A percentile compares a stretch with the other conserved stretches of the same genome.
Evolutionary conservation across 2,329 filamentous ascomycete species (phyloP).

Genomic region (Colletotrichum siamense): DNA sequence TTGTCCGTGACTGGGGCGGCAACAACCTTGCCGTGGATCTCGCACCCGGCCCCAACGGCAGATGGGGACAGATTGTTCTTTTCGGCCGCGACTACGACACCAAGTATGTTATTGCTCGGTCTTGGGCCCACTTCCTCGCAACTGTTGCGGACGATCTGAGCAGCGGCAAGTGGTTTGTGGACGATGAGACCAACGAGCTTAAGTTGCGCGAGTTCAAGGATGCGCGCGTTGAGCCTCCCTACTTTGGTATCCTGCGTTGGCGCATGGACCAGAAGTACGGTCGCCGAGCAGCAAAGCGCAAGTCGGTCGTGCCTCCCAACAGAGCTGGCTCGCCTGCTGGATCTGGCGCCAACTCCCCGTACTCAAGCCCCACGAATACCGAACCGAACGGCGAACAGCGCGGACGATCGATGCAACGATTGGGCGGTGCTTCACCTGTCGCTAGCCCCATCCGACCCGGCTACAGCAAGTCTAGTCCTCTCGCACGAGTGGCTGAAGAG

Average conservation of each 20-base stretch:
- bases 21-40: conserved; percentile 96
- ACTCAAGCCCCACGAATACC: conserved; percentile 56
- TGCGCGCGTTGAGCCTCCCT: conserved; percentile 86
- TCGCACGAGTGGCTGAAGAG: conserved; percentile 80
- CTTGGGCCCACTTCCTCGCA: conserved; percentile 88
- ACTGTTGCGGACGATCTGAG: conserved; percentile 88
- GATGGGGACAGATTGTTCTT: conserved; percentile 96
- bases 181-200: conserved; percentile 90
- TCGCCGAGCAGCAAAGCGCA: conserved; percentile 62
- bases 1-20: conserved; percentile 97
- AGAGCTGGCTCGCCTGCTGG: conserved; percentile 49
- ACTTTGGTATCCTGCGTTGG: conserved; percentile 95
- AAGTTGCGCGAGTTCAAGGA: conserved; percentile 93
- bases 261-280: conserved; percentile 95
- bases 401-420: conserved; percentile 74
- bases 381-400: conserved; percentile 65
- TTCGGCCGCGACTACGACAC: conserved; percentile 98
- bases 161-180: conserved; percentile 89
- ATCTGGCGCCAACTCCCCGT: conserved; percentile 62
- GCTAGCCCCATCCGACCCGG: conserved; percentile 70
- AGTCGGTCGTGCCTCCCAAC: conserved; percentile 51
- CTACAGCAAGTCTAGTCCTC: conserved; percentile 69
- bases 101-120: conserved; percentile 94
- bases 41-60: conserved; percentile 85
- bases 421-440: conserved; percentile 67